These are phyloP conservation scores for Pilaira anomala DNA, from an alignment of 192 early-diverging fungal genomes.

Conservation along the genomic window DNA sequence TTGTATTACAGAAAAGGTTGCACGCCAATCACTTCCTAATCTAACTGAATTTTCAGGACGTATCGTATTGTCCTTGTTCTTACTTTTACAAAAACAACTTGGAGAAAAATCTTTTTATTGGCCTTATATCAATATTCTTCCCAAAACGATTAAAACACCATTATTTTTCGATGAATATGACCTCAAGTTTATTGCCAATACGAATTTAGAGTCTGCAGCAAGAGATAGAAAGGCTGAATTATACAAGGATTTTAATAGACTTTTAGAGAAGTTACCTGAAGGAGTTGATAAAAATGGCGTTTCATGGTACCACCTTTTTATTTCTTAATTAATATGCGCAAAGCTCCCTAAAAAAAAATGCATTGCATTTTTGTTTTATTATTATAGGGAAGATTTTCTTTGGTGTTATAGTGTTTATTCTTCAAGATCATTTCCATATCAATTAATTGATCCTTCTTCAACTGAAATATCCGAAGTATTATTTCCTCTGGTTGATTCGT, in stretches of 20 bases:
- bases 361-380: slow-evolving; percentile 5
- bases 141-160: slow-evolving; percentile 51
- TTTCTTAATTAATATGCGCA: background rate
- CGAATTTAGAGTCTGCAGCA: slow-evolving; percentile 49
- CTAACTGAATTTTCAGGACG: slow-evolving; percentile 30
- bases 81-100: slow-evolving; percentile 46
- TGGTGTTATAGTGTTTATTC: slow-evolving; percentile 57
- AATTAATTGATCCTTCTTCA: slow-evolving; percentile 42
- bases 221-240: slow-evolving; percentile 39
- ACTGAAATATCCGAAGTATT: slow-evolving; percentile 44
- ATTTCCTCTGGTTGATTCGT: slow-evolving; percentile 59
- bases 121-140: slow-evolving; percentile 61
- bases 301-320: slow-evolving; percentile 30
- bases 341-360: background rate
- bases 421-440: slow-evolving; percentile 59
- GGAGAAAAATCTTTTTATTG: slow-evolving; percentile 48
- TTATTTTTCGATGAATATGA: slow-evolving; percentile 50
- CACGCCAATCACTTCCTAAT: slow-evolving; percentile 28
- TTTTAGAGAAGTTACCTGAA: slow-evolving; percentile 28
- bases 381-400: slow-evolving; percentile 48
- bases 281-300: slow-evolving; percentile 23
- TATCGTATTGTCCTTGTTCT: slow-evolving; percentile 47
- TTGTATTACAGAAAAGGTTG: slow-evolving; percentile 46
- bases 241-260: slow-evolving; percentile 32
- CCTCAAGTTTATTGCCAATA: slow-evolving; percentile 44